phyloP scores from a whole-genome alignment of 768 basidiomycete species.

The Boletus huronensis region DNA sequence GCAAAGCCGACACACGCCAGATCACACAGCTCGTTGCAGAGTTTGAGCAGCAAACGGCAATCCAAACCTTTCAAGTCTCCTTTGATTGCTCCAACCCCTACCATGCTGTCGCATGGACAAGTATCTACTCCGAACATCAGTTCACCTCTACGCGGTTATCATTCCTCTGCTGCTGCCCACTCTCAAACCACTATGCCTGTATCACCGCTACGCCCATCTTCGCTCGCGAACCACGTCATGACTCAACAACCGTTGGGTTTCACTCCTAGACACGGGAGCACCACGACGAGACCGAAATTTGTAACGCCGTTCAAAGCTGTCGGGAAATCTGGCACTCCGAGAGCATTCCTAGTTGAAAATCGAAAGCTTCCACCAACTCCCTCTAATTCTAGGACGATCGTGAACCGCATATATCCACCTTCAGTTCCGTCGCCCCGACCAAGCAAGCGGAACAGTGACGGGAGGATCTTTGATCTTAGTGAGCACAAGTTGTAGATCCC shows the following conservation, averaged over 20 bases:
- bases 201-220: conserved; percentile 37
- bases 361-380: not conserved
- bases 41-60: conserved; percentile 9
- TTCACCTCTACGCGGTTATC: conserved; percentile 14
- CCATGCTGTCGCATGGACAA: conserved; percentile 8
- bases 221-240: conserved; percentile 10
- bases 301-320: conserved; percentile 61
- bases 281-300: conserved; percentile 41
- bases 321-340: conserved; percentile 40
- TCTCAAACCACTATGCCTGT: conserved; percentile 18
- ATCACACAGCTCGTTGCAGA: conserved; percentile 9
- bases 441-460: conserved; percentile 6
- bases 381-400: not conserved
- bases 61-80: conserved; percentile 49
- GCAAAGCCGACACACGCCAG: conserved; percentile 9
- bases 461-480: conserved; percentile 43
- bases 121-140: conserved; percentile 30
- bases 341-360: not conserved
- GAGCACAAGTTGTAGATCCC: conserved; percentile 15
- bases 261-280: conserved; percentile 23
- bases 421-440: conserved; percentile 8
- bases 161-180: not conserved
- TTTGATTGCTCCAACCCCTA: conserved; percentile 23
- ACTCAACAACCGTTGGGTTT: conserved; percentile 25
- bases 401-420: conserved; percentile 25